Evolutionary conservation across 1,284 basidiomycete genomes (phyloP).

Genomic region (Boletus holoroseus): DNA sequence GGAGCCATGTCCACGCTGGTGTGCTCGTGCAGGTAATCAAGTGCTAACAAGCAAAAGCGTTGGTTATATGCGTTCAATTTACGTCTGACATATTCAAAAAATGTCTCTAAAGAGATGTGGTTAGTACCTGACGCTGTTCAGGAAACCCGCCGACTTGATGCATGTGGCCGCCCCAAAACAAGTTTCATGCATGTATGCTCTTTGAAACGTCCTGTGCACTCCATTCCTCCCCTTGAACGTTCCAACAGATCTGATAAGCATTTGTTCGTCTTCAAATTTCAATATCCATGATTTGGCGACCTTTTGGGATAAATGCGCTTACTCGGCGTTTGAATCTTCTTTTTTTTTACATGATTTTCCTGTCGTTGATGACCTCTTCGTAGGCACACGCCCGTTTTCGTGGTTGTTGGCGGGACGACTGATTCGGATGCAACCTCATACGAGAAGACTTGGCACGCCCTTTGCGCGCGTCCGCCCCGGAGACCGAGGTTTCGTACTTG

Average conservation of each 20-base stretch:
- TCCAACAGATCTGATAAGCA: constrained; percentile 9
- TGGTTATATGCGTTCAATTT: constrained; percentile 16
- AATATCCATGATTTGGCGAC: constrained; percentile 2
- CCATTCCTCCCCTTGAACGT: constrained; percentile 26
- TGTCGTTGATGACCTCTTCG: constrained; percentile 1
- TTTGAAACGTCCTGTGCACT: constrained; percentile 4
- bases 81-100: constrained; percentile 18
- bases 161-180: constrained; percentile 31
- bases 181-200: constrained; percentile 2
- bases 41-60: background rate
- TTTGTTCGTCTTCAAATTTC: background rate
- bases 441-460: constrained; percentile 25
- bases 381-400: constrained; percentile 11
- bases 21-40: constrained; percentile 1
- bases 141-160: constrained; percentile 3
- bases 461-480: constrained; percentile 26
- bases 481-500: constrained; percentile 14
- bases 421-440: constrained; percentile 16
- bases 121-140: constrained; percentile 1
- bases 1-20: background rate
- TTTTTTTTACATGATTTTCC: constrained; percentile 15
- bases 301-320: constrained; percentile 3
- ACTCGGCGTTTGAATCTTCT: constrained; percentile 1
- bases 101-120: constrained; percentile 5
- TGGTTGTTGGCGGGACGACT: constrained; percentile 13